These are phyloP conservation scores for Claviceps purpurea DNA, from an alignment of 2,329 filamentous ascomycete genomes.

Conservation along the genomic window DNA sequence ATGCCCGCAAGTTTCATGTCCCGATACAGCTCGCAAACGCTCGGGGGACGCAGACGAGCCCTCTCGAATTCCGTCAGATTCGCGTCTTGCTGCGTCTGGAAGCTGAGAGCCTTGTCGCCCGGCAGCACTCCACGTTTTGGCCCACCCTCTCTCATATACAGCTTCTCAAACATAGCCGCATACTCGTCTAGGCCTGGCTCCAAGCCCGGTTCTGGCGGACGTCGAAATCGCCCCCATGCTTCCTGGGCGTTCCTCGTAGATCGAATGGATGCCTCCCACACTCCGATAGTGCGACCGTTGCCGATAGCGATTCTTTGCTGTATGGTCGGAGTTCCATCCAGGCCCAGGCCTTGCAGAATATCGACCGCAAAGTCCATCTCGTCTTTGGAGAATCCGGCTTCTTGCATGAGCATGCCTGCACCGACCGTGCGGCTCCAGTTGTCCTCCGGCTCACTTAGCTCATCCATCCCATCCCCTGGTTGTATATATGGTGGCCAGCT, in stretches of 20 bases:
- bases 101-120: slow-evolving; percentile 45
- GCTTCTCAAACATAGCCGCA: slow-evolving; percentile 46
- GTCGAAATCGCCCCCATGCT: slow-evolving; percentile 41
- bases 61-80: slow-evolving; percentile 54
- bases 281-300: slow-evolving; percentile 9
- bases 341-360: slow-evolving; percentile 37
- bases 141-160: slow-evolving; percentile 24
- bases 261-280: slow-evolving; percentile 43
- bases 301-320: slow-evolving; percentile 26
- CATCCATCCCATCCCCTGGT: slow-evolving; percentile 46
- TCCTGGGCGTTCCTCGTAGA: slow-evolving; percentile 48
- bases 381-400: slow-evolving; percentile 39
- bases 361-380: slow-evolving; percentile 35
- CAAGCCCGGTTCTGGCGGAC: slow-evolving; percentile 19
- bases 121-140: slow-evolving; percentile 26
- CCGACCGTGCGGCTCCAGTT: slow-evolving; percentile 39
- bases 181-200: slow-evolving; percentile 34
- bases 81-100: slow-evolving; percentile 20
- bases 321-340: slow-evolving; percentile 41
- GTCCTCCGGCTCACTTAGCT: slow-evolving; percentile 34
- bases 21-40: slow-evolving; percentile 41
- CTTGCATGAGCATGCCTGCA: slow-evolving; percentile 39
- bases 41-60: slow-evolving; percentile 47
- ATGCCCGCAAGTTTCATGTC: slow-evolving; percentile 40
- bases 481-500: slow-evolving; percentile 49